phyloP scores from a whole-genome alignment of 345 rosid genomes.

The Reutealis trisperma region DNA sequence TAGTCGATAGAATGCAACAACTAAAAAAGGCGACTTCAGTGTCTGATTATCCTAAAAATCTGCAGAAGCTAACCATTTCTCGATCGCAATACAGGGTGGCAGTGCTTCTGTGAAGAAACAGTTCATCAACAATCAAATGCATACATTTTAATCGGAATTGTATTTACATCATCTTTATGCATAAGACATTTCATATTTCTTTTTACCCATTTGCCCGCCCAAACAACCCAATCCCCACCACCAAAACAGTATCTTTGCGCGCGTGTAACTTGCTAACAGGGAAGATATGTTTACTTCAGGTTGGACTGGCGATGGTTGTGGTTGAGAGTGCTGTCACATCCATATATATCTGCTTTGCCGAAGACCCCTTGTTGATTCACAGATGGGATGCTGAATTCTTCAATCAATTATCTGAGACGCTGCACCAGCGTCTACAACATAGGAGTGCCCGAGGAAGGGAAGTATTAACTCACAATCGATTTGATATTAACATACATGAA shows the following conservation, averaged over 20 bases:
- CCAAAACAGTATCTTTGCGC: not conserved
- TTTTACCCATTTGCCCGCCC: too few species aligned
- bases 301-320: slow-evolving; percentile 87
- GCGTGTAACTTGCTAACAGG: not conserved
- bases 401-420: slow-evolving; percentile 48
- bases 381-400: slow-evolving; percentile 33
- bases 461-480: slow-evolving; percentile 45
- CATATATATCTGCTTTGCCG: slow-evolving; percentile 86
- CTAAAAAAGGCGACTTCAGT: not conserved
- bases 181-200: too few species aligned
- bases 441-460: slow-evolving; percentile 72
- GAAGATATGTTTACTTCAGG: slow-evolving; percentile 39
- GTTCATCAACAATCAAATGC: not conserved
- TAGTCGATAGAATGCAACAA: not conserved
- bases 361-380: slow-evolving; percentile 59
- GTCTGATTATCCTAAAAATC: not conserved
- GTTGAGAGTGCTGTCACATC: slow-evolving; percentile 96
- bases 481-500: slow-evolving; percentile 35
- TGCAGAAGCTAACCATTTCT: not conserved
- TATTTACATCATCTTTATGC: not conserved
- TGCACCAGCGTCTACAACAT: slow-evolving; percentile 84
- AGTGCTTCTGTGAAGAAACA: not conserved
- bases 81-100: not conserved
- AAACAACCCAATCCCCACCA: not conserved
- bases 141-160: not conserved